These are phyloP conservation scores for Amyloporia xantha DNA, from an alignment of 768 basidiomycete genomes.

Conservation along the genomic window DNA sequence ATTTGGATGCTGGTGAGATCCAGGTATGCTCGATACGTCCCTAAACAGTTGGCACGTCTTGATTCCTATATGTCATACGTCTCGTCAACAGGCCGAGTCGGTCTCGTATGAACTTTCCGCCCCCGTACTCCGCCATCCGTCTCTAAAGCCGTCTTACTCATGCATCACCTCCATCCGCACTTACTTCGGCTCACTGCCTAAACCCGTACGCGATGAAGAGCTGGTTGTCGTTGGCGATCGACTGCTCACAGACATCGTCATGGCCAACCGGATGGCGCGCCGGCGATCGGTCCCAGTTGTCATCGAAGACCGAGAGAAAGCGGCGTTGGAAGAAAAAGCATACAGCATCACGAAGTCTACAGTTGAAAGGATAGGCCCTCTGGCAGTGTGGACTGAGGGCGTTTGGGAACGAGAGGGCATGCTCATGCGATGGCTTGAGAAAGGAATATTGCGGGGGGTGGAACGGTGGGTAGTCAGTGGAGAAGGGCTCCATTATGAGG, in stretches of 20 bases:
- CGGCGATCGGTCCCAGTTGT: slow-evolving; percentile 4
- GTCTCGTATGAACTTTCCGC: slow-evolving; percentile 70
- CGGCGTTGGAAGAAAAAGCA: slow-evolving; percentile 16
- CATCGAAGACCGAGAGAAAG: slow-evolving; percentile 1
- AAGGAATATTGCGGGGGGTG: slow-evolving; percentile 38
- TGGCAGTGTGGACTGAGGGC: slow-evolving; percentile 65
- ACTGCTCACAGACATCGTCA: slow-evolving; percentile 84
- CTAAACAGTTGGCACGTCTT: too few relatives aligned
- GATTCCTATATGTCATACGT: neutral
- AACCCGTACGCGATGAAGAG: slow-evolving; percentile 53
- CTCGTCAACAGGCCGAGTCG: slow-evolving; percentile 66
- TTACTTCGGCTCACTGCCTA: slow-evolving; percentile 63
- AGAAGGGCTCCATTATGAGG: neutral
- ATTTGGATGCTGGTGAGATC: slow-evolving; percentile 66
- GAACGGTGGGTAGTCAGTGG: slow-evolving; percentile 29
- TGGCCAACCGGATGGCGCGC: slow-evolving; percentile 67
- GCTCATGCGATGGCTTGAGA: slow-evolving; percentile 56
- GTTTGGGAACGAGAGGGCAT: slow-evolving; percentile 65
- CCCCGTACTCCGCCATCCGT: slow-evolving; percentile 74
- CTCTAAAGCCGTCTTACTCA: slow-evolving; percentile 73
- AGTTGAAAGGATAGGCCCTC: slow-evolving; percentile 34
- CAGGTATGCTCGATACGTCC: slow-evolving; percentile 48
- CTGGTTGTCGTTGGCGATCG: slow-evolving; percentile 88
- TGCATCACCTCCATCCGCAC: slow-evolving; percentile 65
- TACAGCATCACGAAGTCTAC: slow-evolving; percentile 14